phyloP scores from a whole-genome alignment of 805 yeast species.

The Jamesozyma hellenica region DNA sequence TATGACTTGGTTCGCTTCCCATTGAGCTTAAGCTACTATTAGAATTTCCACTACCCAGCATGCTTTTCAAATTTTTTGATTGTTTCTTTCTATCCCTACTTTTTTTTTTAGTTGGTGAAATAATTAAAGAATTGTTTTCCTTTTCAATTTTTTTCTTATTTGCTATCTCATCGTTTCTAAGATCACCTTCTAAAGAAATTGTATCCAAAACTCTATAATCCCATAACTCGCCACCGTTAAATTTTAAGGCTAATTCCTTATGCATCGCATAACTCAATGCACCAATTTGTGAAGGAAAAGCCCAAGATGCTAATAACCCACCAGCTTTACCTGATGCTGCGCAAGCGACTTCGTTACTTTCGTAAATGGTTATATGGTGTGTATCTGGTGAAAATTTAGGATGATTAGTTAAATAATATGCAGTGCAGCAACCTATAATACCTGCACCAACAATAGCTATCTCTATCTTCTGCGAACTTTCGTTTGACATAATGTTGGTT shows the following conservation, averaged over 20 bases:
- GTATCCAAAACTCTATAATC: constrained; percentile 86
- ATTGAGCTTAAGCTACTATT: constrained; percentile 1
- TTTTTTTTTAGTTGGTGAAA: constrained; percentile 1
- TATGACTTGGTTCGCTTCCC: not conserved
- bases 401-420: constrained; percentile 77
- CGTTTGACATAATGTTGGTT: constrained; percentile 13
- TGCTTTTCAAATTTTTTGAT: not conserved
- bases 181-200: constrained; percentile 76
- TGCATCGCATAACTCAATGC: constrained; percentile 81
- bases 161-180: constrained; percentile 28
- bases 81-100: not conserved
- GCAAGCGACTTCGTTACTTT: constrained; percentile 87
- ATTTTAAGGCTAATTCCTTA: constrained; percentile 67
- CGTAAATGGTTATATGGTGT: constrained; percentile 76
- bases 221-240: constrained; percentile 82
- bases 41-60: not conserved
- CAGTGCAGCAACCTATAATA: constrained; percentile 90
- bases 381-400: constrained; percentile 63
- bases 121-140: not conserved
- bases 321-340: constrained; percentile 98
- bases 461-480: constrained; percentile 48
- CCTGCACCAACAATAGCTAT: constrained; percentile 90
- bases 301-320: constrained; percentile 89
- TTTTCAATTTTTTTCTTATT: not conserved
- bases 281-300: constrained; percentile 90